Evolutionary conservation across 495 filamentous ascomycete species (phyloP), one percentile per base, ranked within the genome.

Genomic region (Pseudevernia furfuracea): DNA sequence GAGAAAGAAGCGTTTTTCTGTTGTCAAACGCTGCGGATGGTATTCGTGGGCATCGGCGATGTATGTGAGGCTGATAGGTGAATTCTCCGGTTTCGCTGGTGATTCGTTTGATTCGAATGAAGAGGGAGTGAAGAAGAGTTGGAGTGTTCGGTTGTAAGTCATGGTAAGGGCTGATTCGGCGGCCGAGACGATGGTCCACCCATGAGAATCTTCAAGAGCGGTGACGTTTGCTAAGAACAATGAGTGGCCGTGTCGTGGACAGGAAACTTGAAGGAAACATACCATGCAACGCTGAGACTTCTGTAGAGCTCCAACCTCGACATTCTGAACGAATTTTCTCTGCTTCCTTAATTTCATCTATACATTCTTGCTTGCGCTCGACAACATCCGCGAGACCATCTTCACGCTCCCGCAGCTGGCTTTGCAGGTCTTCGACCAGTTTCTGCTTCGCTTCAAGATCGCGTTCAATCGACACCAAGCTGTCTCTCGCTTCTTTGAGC

Each of bases 291-390:
- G 79, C 79, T 60, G 75, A 79, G 61, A 97, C 87, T 72, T 97
- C 94, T 23, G 78, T 82, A 37, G 85, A 81, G 65, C 85, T 94
- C 89, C 92, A 96, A 28, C 94, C 92, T 23, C 92, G 84, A 72
- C 88, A 96, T 69, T 94, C 86, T 72, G 96, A 90, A 66, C 87
- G 84, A 43, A 95, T 78, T 62, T 85, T 86, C 70, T 97, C 91
- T 1, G 93, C 91, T 68, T 92, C 87, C 60, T 83, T 80, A 62
- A 96, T 97, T 39, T 92, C 89, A 7, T 82, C 80, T 25, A 83
- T 66, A 69, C 78, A 92, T 68, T 85, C 80, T 62, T 86, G 77
- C 70, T 91, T 93, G 66, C 82, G 81, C 69, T 85, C 84, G 7
- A 80, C 73, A 21, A 85, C 77, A 11, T 79, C 75, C 61, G 83